These are phyloP conservation scores for Saposhnikovia divaricata DNA, from an alignment of 129 eudicot genomes.

Conservation along the genomic window DNA sequence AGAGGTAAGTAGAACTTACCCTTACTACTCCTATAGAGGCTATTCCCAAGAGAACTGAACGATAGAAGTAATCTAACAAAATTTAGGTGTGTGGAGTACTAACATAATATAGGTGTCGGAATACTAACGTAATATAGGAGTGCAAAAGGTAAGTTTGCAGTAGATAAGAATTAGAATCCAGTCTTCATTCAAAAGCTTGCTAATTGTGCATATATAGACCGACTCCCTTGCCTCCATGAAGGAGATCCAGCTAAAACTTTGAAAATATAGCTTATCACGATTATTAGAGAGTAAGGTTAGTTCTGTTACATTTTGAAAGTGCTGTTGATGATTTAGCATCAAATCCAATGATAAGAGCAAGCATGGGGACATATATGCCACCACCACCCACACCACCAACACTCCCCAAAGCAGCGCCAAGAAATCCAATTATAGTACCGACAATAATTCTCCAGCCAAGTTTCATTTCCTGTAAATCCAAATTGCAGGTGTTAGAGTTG, in stretches of 20 bases:
- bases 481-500: conserved; percentile 4
- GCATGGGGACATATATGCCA: conserved; percentile 32
- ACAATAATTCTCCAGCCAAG: conserved; percentile 20
- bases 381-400: conserved; percentile 27
- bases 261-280: neutral
- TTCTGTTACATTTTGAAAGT: conserved; percentile 20
- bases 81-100: neutral
- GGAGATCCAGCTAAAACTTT: neutral
- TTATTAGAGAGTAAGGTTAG: neutral
- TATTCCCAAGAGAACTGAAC: too few relatives aligned
- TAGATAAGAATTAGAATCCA: neutral
- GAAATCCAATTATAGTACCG: conserved; percentile 22
- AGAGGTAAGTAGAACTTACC: neutral
- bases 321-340: conserved; percentile 28
- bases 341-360: conserved; percentile 24
- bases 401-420: conserved; percentile 30
- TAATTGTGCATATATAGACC: neutral
- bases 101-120: too few relatives aligned
- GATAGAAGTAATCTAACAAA: neutral
- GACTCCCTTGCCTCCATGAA: neutral
- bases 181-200: neutral
- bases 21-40: neutral
- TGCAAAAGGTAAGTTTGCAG: neutral
- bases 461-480: conserved; percentile 20
- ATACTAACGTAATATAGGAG: too few relatives aligned